A percentile compares a stretch with the other conserved stretches of the same genome.
These are phyloP conservation scores for Komagataea norvegica DNA, from an alignment of 1,139 yeast genomes.

Conservation along the genomic window DNA sequence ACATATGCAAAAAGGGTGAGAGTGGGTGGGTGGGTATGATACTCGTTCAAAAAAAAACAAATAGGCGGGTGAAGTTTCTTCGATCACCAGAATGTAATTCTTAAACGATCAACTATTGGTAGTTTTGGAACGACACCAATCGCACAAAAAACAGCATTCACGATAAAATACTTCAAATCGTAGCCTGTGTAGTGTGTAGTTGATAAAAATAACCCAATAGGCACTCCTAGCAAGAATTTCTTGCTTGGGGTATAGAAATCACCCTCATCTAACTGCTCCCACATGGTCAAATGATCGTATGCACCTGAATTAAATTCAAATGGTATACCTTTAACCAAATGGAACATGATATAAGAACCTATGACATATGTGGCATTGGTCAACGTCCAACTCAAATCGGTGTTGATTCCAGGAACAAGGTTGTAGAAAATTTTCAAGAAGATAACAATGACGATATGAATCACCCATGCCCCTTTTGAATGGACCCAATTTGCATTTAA, in stretches of 20 bases:
- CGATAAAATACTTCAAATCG: conserved; percentile 70
- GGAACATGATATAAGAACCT: conserved; percentile 95
- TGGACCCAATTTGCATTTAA: conserved; percentile 96
- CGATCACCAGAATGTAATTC: conserved; percentile 44
- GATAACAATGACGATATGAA: conserved; percentile 78
- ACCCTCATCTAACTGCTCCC: conserved; percentile 98
- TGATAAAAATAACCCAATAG: conserved; percentile 77
- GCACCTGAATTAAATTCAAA: conserved; percentile 97
- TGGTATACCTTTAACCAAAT: conserved; percentile 93
- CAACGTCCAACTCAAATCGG: conserved; percentile 89
- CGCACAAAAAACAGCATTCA: conserved; percentile 76
- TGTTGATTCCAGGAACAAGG: conserved; percentile 68
- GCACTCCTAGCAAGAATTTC: conserved; percentile 86
- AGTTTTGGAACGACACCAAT: conserved; percentile 85
- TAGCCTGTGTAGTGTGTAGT: conserved; percentile 90
- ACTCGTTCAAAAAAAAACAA: no score
- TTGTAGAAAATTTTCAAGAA: conserved; percentile 73
- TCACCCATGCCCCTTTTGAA: conserved; percentile 92
- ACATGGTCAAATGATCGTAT: conserved; percentile 92
- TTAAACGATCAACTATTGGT: conserved; percentile 73
- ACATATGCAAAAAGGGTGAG: no score
- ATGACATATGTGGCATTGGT: conserved; percentile 86
- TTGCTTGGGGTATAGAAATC: conserved; percentile 96
- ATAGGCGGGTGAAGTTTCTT: no score
- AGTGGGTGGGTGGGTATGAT: not conserved